Evolutionary conservation across 495 filamentous ascomycete species (phyloP).

Genomic region (Aspergillus haitiensis): DNA sequence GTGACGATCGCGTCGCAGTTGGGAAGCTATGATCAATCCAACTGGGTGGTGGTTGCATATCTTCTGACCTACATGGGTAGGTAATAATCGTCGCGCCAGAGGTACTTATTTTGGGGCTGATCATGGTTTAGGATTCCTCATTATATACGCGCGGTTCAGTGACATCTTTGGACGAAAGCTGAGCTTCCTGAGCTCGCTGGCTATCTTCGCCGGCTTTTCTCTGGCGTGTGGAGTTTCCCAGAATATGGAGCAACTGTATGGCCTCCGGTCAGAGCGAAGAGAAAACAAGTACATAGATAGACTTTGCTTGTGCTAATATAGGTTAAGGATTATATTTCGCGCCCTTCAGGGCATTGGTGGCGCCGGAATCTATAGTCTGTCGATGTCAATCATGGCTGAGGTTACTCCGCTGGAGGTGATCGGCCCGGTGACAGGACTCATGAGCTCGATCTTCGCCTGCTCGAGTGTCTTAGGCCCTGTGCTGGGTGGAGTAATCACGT

Average conservation of each 20-base stretch:
- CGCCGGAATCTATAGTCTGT: conserved; percentile 8
- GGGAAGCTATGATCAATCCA: neutral
- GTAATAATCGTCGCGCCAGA: too few species aligned
- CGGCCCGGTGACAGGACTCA: conserved; percentile 1
- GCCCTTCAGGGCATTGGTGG: conserved; percentile 12
- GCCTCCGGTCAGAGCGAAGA: too few species aligned
- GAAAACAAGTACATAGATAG: too few species aligned
- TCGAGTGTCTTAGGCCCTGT: conserved; percentile 12
- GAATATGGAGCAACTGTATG: conserved; percentile 9
- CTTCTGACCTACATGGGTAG: conserved; percentile 11
- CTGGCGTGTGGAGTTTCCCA: conserved; percentile 4
- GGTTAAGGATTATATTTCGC: conserved; percentile 14
- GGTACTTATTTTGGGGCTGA: too few species aligned
- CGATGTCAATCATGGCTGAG: neutral
- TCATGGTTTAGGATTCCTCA: conserved; percentile 5
- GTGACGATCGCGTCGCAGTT: neutral
- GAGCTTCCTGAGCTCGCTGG: neutral
- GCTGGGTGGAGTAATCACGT: conserved; percentile 9
- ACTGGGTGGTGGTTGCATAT: conserved; percentile 12
- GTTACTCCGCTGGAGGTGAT: neutral
- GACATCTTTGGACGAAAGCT: conserved; percentile 3
- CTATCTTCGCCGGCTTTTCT: conserved; percentile 9
- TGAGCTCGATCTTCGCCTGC: conserved; percentile 13
- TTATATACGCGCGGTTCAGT: conserved; percentile 8
- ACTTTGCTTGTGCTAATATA: too few species aligned